Base-by-base conservation (phyloP, 208 protist species). In the Angomonas ambiguus region DNA sequence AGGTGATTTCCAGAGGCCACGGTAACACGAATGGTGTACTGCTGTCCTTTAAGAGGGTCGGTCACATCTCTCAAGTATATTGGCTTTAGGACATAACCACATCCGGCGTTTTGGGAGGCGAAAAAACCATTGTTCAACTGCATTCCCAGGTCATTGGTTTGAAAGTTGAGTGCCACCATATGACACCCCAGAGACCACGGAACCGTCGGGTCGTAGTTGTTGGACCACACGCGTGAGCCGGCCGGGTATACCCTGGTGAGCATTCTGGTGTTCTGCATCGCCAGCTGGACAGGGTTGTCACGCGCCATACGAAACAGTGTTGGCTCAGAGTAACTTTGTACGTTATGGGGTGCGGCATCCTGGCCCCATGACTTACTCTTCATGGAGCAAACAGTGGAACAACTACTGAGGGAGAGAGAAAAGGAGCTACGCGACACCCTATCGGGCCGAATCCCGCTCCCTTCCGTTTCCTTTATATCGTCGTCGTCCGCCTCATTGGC, bases 81-180 rank as follows among this genome's bases (percentile, higher is more conserved):
- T 2, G 94, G 94, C 71, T 98, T 98, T 25, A 98, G 76, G 8
- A 97, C 61, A 68, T 97, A 98, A 6, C 94, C 94, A 68, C 85
- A 96, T n/a, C 70, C 63, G 51, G 90, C 91, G 67, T 97, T 98
- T 32, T 88, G 76, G 33, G 53, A 25, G 0, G 32, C 28, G 65
- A 98, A 98, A 51, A 86, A 79, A 20, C 82, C 90, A 5, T 65
- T 41, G 58, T 97, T 97, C 2, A 94, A 34, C 13, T 70, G 56
- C 63, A 76, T 51, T 62, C 31, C 74, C 28, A 13, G 64, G 63
- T 67, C 78, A 35, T 71, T 64, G 8, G 77, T 83, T 63, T 97
- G 94, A 60, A 77, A 95, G 76, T 97, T 97, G 2, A 97, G 56
- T 10, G 94, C 94, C 13, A 89, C 85, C 22, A 97, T 63, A 62